Evolutionary conservation across 1,284 basidiomycete species (phyloP).

Genomic region (Irpex sp.): DNA sequence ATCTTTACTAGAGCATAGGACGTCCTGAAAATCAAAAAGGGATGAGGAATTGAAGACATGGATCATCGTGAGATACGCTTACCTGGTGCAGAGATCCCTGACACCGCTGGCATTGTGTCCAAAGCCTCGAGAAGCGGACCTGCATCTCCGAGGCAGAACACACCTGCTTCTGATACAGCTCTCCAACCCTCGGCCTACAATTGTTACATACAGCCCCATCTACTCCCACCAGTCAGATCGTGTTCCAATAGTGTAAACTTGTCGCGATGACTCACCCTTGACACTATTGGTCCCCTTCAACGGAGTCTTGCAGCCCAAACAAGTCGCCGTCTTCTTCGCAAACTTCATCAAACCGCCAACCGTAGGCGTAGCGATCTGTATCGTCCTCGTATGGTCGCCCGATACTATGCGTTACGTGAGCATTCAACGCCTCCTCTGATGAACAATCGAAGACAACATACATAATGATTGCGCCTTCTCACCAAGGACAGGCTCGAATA

Average conservation of each 20-base stretch:
- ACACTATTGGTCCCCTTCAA: slow-evolving; percentile 66
- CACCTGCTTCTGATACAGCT: slow-evolving; percentile 89
- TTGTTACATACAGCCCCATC: slow-evolving; percentile 92
- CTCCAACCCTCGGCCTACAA: slow-evolving; percentile 77
- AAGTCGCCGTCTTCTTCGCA: slow-evolving; percentile 89
- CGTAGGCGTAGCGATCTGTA: slow-evolving; percentile 91
- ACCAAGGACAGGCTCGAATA: slow-evolving; percentile 95
- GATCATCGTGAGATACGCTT: slow-evolving; percentile 16
- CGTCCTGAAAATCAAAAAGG: slow-evolving; percentile 54
- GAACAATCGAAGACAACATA: slow-evolving; percentile 34
- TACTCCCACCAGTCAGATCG: slow-evolving; percentile 28
- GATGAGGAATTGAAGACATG: neutral
- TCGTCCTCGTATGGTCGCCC: slow-evolving; percentile 89
- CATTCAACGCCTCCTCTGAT: neutral
- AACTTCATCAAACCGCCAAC: slow-evolving; percentile 97
- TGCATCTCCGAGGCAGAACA: slow-evolving; percentile 71
- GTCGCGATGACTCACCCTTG: slow-evolving; percentile 51
- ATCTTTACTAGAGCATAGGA: slow-evolving; percentile 93
- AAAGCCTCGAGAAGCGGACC: slow-evolving; percentile 86
- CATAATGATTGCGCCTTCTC: slow-evolving; percentile 81
- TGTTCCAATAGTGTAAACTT: too few species aligned
- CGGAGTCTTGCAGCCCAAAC: slow-evolving; percentile 89
- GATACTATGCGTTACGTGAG: slow-evolving; percentile 52
- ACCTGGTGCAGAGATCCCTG: slow-evolving; percentile 95
- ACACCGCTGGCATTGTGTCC: slow-evolving; percentile 96